Evolutionary conservation across 2,329 filamentous ascomycete species (phyloP).

Genomic region (Ophiostoma angusticollis): DNA sequence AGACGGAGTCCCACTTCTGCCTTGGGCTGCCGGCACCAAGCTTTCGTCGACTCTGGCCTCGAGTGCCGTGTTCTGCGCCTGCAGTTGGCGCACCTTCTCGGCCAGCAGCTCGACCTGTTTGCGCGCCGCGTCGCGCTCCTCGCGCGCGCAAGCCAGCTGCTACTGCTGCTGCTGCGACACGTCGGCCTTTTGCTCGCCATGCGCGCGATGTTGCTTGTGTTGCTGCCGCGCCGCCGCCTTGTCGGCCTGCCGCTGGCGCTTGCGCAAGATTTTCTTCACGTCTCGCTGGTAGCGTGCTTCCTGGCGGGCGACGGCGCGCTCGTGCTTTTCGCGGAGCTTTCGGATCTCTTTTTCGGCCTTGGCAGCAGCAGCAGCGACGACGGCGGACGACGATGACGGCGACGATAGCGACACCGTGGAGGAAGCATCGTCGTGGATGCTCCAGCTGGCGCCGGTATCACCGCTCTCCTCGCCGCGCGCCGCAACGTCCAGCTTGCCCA

Average conservation of each 20-base stretch:
- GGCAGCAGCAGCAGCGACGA: no score
- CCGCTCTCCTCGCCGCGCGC: no score
- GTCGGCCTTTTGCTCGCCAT: constrained; percentile 38
- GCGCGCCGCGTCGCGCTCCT: constrained; percentile 39
- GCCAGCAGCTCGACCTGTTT: constrained; percentile 43
- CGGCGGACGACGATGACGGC: no score
- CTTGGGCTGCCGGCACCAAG: neutral
- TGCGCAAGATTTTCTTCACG: constrained; percentile 50
- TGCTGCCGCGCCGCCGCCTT: constrained; percentile 43
- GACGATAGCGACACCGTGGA: no score
- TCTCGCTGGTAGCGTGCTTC: constrained; percentile 55
- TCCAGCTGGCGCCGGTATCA: no score
- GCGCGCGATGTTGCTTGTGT: no score
- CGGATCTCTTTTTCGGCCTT: constrained; percentile 21
- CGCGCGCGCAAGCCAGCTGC: constrained; percentile 38
- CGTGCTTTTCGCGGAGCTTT: constrained; percentile 51
- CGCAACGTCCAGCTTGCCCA: no score
- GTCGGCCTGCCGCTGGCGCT: constrained; percentile 47
- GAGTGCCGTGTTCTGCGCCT: constrained; percentile 46
- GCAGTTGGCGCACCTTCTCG: constrained; percentile 42
- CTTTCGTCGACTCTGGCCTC: constrained; percentile 35
- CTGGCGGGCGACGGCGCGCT: constrained; percentile 49
- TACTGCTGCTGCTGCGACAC: constrained; percentile 21
- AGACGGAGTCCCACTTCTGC: no score
- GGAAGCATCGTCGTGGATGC: no score